Evolutionary conservation across 345 rosid genomes (phyloP).

Genomic region (Pistacia integerrima): DNA sequence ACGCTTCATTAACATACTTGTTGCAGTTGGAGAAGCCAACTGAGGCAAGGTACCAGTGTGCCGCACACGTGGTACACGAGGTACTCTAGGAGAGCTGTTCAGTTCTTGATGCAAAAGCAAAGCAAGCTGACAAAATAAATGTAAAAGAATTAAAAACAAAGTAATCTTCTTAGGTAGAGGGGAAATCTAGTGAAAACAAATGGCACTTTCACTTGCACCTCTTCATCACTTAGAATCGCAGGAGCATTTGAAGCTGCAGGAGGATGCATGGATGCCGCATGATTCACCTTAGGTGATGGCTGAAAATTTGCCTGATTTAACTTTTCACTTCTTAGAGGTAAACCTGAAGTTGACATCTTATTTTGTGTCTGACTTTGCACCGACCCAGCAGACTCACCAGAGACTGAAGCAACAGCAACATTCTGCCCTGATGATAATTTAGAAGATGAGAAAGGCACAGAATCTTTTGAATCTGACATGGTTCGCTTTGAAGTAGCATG

Average conservation of each 20-base stretch:
- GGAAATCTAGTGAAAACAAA: constrained; percentile 11
- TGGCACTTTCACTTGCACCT: constrained; percentile 44
- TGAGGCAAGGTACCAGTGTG: constrained; percentile 81
- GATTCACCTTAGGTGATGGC: constrained; percentile 53
- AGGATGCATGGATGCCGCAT: constrained; percentile 47
- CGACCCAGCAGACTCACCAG: constrained; percentile 48
- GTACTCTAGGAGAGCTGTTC: constrained; percentile 97
- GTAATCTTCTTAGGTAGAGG: not conserved
- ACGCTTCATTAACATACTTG: constrained; percentile 65
- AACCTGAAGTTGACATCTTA: constrained; percentile 46
- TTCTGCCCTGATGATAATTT: constrained; percentile 52
- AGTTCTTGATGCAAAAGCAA: constrained; percentile 97
- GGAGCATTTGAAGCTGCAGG: constrained; percentile 48
- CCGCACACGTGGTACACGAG: constrained; percentile 95
- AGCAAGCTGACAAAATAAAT: constrained; percentile 70
- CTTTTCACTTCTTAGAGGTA: constrained; percentile 66
- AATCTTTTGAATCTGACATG: constrained; percentile 55
- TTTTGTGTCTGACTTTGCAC: constrained; percentile 45
- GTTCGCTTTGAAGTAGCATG: constrained; percentile 58
- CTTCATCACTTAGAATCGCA: constrained; percentile 83
- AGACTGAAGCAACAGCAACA: constrained; percentile 33
- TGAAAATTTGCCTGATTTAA: constrained; percentile 48
- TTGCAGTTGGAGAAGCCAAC: constrained; percentile 66
- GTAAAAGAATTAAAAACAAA: not conserved
- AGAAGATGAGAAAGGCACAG: constrained; percentile 40